phyloP scores from a whole-genome alignment of 208 protist species.

The Leptomonas seymouri region DNA sequence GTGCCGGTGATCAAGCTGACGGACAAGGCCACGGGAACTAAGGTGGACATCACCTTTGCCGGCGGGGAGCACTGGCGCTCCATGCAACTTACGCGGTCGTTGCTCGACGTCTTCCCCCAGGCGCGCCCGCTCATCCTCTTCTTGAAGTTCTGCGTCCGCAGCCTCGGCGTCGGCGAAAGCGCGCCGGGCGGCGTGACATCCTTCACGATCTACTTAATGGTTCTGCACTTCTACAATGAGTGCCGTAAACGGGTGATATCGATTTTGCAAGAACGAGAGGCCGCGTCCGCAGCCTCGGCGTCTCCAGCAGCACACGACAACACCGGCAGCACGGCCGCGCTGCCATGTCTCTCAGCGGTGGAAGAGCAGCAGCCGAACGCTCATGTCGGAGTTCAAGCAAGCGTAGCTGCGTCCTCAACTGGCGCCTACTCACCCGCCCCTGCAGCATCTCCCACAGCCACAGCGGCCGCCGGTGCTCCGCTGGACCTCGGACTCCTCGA shows the following conservation, averaged over 20 bases:
- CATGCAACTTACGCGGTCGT: slow-evolving; percentile 73
- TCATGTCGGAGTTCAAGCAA: neutral
- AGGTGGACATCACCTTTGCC: slow-evolving; percentile 85
- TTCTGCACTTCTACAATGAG: slow-evolving; percentile 84
- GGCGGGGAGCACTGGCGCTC: slow-evolving; percentile 88
- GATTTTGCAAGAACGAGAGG: slow-evolving; percentile 40
- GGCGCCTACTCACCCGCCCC: neutral
- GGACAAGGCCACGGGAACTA: slow-evolving; percentile 60
- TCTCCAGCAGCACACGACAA: neutral
- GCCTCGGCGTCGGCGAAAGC: slow-evolving; percentile 66
- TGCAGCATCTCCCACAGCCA: slow-evolving; percentile 2
- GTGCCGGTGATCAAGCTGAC: slow-evolving; percentile 88
- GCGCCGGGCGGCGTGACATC: slow-evolving; percentile 79
- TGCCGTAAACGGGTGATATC: slow-evolving; percentile 40
- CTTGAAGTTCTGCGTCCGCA: slow-evolving; percentile 79
- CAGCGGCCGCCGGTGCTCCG: neutral
- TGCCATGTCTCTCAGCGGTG: slow-evolving; percentile 10
- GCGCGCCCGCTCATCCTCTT: slow-evolving; percentile 78
- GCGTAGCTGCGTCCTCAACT: neutral
- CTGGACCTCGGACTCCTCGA: slow-evolving; percentile 33
- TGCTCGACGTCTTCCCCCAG: slow-evolving; percentile 66
- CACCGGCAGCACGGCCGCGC: neutral
- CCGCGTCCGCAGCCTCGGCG: slow-evolving; percentile 15
- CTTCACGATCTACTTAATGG: slow-evolving; percentile 88
- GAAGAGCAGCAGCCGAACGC: slow-evolving; percentile 10